Percentiles rank a stretch among this genome's conserved stretches.
Conservation (phyloP, 306 rosid genomes). For the Vigna trinervia region DNA sequence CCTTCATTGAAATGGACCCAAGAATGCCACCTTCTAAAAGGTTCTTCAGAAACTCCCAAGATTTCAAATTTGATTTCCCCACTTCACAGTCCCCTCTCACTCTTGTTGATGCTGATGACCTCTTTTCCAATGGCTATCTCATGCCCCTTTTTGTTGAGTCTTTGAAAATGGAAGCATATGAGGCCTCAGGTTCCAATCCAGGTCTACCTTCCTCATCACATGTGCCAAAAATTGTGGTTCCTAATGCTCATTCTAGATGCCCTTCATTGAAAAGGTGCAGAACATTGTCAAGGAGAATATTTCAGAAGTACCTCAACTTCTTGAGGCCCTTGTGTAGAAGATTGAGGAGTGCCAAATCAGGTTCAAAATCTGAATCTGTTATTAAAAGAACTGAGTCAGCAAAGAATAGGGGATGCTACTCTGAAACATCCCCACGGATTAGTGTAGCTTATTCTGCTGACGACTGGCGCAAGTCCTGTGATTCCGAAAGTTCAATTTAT, state of each 20-base stretch:
- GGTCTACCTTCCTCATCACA: conserved; percentile 48
- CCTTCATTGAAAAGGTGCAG: conserved; percentile 73
- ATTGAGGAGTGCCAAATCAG: conserved; percentile 61
- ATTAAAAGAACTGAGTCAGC: conserved; percentile 58
- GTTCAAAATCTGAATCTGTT: conserved; percentile 56
- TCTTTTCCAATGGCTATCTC: conserved; percentile 88
- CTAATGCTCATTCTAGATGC: conserved; percentile 50
- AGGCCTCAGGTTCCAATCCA: conserved; percentile 49
- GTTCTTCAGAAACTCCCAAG: conserved; percentile 75
- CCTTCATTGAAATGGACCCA: conserved; percentile 99
- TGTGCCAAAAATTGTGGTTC: conserved; percentile 47
- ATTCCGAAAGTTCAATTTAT: conserved; percentile 93
- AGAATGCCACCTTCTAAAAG: conserved; percentile 90
- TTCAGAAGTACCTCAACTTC: conserved; percentile 79
- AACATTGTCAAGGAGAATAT: conserved; percentile 68
- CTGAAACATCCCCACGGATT: conserved; percentile 74
- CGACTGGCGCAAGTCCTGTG: conserved; percentile 86
- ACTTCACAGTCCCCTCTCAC: conserved; percentile 61
- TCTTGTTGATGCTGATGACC: conserved; percentile 91
- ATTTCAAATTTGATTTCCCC: conserved; percentile 91
- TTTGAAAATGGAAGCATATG: conserved; percentile 63
- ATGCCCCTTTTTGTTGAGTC: conserved; percentile 80
- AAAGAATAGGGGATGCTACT: conserved; percentile 64
- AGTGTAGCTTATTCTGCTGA: conserved; percentile 81
- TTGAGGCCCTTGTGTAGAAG: conserved; percentile 76